phyloP scores from a whole-genome alignment of 306 rosid species.

The Medicago ruthenica region DNA sequence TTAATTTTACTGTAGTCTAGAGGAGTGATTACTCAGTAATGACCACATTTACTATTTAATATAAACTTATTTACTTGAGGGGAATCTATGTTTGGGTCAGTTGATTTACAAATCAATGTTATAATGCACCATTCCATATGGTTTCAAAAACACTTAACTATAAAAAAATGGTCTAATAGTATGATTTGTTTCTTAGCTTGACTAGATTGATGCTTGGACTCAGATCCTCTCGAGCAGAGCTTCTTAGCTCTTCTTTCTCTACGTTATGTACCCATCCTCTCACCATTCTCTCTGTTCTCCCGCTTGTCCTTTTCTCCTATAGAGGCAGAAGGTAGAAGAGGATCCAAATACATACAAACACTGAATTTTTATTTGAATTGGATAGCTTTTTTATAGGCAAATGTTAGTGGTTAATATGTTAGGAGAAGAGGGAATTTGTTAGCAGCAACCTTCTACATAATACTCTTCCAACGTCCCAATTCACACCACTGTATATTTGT shows the following conservation, averaged over 20 bases:
- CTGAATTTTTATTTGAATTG: background rate
- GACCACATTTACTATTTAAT: background rate
- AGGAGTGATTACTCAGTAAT: background rate
- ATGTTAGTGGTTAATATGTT: background rate
- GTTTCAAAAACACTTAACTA: background rate
- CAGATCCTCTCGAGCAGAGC: background rate
- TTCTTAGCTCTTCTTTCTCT: background rate
- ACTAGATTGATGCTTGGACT: background rate
- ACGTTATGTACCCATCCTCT: background rate
- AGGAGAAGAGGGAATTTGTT: background rate
- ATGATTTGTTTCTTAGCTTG: background rate
- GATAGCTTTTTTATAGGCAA: background rate
- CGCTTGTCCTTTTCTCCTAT: background rate
- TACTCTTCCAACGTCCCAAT: too few relatives aligned
- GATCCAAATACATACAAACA: background rate
- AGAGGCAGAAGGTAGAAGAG: background rate
- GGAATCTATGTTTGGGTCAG: background rate
- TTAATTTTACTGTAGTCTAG: background rate
- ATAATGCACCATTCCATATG: conserved; percentile 9
- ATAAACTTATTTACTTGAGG: conserved; percentile 7
- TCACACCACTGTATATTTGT: background rate
- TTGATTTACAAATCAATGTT: conserved; percentile 23
- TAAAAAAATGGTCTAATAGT: background rate
- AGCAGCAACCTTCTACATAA: background rate
- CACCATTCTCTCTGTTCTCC: background rate